Base-by-base conservation (phyloP, 176 grass and related monocot species). In the Triticum monococcum region DNA sequence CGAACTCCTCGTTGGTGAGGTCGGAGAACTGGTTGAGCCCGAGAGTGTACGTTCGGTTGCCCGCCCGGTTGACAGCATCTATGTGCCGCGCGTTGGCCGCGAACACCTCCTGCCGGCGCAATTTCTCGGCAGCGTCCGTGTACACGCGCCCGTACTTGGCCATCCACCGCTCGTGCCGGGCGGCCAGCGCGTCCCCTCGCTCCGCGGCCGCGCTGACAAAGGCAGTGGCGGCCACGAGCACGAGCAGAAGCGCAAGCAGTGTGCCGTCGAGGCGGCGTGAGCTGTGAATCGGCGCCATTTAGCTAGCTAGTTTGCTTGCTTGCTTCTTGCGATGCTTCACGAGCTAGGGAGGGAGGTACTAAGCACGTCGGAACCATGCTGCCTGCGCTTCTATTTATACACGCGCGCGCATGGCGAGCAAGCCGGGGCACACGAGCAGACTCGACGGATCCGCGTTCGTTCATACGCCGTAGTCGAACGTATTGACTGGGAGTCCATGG, bases 81-180 rank as follows among this genome's bases (percentile, higher is more conserved):
- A 91, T 64, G 18, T 91, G 84, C 81, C 79, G 63, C 0, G 79
- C 32, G 36, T 87, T 87, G 75, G 64, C 54, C 75, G 72, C 75
- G 33, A 91, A 87, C 2, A 91, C 78, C 72, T 81, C 74, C 50
- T 84, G 72, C 35, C 85, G 25, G 3, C 12, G 81, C 16, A 63
- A 40, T 56, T 87, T 87, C 80, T 91, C 89, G 5, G 45, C 75
- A 0, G 72, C 85, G 79, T 91, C 85, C 8, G 72, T 68, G 38
- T 91, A 91, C 4, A 13, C 56, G 23, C 75, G 89, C 12, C 85
- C 89, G 56, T 75, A 54, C 64, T 76, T n/a, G 24, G 56, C 74
- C 89, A 91, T 91, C 85, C 85, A 91, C 71, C 23, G 67, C 75
- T 91, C 74, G 37, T 91, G 85, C 30, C 80, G 69, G 12, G 33